phyloP scores from a whole-genome alignment of 2,329 filamentous ascomycete genomes.

The Colletotrichum sp. region DNA sequence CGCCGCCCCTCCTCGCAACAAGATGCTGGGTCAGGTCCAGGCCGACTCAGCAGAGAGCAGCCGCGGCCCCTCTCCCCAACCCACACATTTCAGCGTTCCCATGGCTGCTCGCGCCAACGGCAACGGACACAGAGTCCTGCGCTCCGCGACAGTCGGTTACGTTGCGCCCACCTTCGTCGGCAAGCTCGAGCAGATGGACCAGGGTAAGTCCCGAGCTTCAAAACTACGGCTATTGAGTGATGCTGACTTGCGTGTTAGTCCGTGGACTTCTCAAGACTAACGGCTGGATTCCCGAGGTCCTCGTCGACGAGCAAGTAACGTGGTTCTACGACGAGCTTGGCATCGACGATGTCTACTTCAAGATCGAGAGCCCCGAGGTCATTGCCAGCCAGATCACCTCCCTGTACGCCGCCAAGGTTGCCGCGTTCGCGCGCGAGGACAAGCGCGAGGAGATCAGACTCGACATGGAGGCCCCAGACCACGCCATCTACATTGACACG shows the following conservation, averaged over 20 bases:
- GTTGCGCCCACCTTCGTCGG: conserved; percentile 93
- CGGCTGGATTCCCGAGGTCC: conserved; percentile 84
- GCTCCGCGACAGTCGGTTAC: conserved; percentile 92
- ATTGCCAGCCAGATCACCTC: conserved; percentile 96
- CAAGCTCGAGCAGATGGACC: conserved; percentile 88
- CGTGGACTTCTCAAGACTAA: conserved; percentile 79
- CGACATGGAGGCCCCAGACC: conserved; percentile 93
- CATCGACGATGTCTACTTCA: conserved; percentile 98
- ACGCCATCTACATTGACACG: conserved; percentile 98
- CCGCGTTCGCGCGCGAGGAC: conserved; percentile 90
- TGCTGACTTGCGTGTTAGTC: conserved; percentile 55
- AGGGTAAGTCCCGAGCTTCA: conserved; percentile 55
- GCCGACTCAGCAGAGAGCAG: conserved; percentile 42
- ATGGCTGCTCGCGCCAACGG: conserved; percentile 54
- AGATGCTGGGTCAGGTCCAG: conserved; percentile 46
- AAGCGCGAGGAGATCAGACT: conserved; percentile 93
- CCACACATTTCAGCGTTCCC: conserved; percentile 81
- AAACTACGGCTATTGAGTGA: neutral
- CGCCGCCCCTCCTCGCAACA: conserved; percentile 39
- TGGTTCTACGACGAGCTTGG: conserved; percentile 99
- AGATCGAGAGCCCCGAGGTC: conserved; percentile 83
- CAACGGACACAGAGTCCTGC: conserved; percentile 75
- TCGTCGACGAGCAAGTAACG: conserved; percentile 83
- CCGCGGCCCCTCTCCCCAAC: conserved; percentile 83
- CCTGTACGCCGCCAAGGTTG: conserved; percentile 95